Conservation (phyloP, 805 yeast species). For the Saturnispora ahearnii region DNA sequence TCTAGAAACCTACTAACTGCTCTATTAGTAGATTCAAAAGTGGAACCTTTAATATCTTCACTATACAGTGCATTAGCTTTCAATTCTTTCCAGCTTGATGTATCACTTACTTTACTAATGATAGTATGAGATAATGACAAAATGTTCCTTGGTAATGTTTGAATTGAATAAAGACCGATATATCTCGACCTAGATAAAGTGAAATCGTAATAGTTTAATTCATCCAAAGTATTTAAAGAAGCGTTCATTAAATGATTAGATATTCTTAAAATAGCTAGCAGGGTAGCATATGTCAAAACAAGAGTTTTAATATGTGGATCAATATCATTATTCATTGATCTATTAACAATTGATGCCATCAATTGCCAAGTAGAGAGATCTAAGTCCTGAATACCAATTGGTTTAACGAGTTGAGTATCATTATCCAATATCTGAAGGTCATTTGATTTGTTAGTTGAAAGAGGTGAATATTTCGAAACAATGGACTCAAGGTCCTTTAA, state of each 20-base stretch:
- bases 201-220: constrained; percentile 39
- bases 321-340: background rate
- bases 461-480: background rate
- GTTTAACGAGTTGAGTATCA: background rate
- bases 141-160: constrained; percentile 28
- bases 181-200: constrained; percentile 27
- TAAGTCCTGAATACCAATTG: background rate
- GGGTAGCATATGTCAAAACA: background rate
- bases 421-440: background rate
- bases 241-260: constrained; percentile 28
- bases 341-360: background rate
- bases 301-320: background rate
- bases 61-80: background rate
- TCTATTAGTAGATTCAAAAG: background rate
- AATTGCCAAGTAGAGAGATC: background rate
- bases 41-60: background rate
- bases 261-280: background rate
- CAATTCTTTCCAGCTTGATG: constrained; percentile 12
- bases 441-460: background rate
- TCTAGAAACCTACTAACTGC: background rate
- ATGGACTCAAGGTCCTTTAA: background rate
- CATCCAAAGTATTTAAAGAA: constrained; percentile 36
- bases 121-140: background rate
- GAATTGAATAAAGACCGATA: constrained; percentile 31
- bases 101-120: constrained; percentile 7